phyloP scores from a whole-genome alignment of 371 early-diverging fungal species.

The Sporodiniella umbellata region DNA sequence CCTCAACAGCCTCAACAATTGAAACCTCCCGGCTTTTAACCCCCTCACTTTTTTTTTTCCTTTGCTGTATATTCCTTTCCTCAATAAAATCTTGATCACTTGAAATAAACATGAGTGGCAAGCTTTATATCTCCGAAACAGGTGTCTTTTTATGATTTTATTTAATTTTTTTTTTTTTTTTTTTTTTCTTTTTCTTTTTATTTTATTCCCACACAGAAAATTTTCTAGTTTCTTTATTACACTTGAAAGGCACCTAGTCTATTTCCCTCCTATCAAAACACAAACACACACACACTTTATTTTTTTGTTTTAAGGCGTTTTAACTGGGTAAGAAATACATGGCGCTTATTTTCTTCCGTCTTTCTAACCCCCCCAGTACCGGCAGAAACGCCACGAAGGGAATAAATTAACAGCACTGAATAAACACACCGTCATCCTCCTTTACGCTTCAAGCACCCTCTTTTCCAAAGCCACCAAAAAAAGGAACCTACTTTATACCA shows the following conservation, averaged over 20 bases:
- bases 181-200: background rate
- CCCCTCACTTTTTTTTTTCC: too few relatives aligned
- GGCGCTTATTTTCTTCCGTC: too few relatives aligned
- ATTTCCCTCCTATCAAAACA: background rate
- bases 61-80: background rate
- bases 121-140: background rate
- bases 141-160: too few relatives aligned
- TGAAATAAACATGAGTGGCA: background rate
- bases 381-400: conserved; percentile 37
- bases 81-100: background rate
- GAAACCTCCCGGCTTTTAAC: conserved; percentile 24
- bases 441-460: conserved; percentile 54
- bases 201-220: too few relatives aligned
- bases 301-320: conserved; percentile 28
- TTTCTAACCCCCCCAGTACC: too few relatives aligned
- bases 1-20: conserved; percentile 26
- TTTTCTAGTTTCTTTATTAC: background rate
- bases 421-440: conserved; percentile 48
- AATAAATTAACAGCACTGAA: conserved; percentile 54
- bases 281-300: conserved; percentile 5
- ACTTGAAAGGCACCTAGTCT: conserved; percentile 9
- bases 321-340: conserved; percentile 10
- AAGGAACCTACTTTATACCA: conserved; percentile 38
- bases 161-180: background rate
- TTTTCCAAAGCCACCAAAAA: conserved; percentile 55